Conservation (phyloP, 1,284 basidiomycete genomes). For the Coriolopsis trogii region DNA sequence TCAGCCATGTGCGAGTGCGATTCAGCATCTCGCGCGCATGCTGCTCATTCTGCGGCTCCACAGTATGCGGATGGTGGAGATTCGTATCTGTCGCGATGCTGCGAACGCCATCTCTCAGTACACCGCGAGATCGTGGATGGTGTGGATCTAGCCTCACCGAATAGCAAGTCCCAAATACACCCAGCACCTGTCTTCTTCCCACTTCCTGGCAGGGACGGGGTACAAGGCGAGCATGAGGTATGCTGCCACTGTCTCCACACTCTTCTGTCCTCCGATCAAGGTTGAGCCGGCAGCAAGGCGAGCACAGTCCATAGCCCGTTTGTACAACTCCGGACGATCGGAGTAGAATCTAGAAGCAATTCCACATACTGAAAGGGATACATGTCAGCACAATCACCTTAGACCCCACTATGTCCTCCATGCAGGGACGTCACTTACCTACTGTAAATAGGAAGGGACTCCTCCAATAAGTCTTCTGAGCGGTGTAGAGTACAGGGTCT, state of each 20-base stretch:
- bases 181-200: slow-evolving; percentile 83
- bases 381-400: neutral
- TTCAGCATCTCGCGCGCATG: slow-evolving; percentile 85
- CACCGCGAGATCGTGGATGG: neutral
- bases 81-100: slow-evolving; percentile 85
- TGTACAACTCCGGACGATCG: slow-evolving; percentile 66
- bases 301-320: slow-evolving; percentile 68
- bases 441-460: slow-evolving; percentile 84
- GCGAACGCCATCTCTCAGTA: neutral
- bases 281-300: slow-evolving; percentile 74
- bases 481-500: slow-evolving; percentile 76
- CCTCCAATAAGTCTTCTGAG: slow-evolving; percentile 70
- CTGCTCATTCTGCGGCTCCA: slow-evolving; percentile 67
- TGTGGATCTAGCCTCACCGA: slow-evolving; percentile 44
- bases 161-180: slow-evolving; percentile 80
- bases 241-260: slow-evolving; percentile 73
- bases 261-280: slow-evolving; percentile 72
- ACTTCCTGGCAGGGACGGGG: slow-evolving; percentile 69
- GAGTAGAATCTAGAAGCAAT: slow-evolving; percentile 75
- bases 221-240: slow-evolving; percentile 76
- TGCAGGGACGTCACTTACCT: slow-evolving; percentile 52
- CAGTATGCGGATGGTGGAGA: slow-evolving; percentile 73
- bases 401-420: no score
- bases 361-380: slow-evolving; percentile 61
- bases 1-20: slow-evolving; percentile 86